Evolutionary conservation across 1,284 basidiomycete genomes (phyloP).

Genomic region (Boletellus sp.): DNA sequence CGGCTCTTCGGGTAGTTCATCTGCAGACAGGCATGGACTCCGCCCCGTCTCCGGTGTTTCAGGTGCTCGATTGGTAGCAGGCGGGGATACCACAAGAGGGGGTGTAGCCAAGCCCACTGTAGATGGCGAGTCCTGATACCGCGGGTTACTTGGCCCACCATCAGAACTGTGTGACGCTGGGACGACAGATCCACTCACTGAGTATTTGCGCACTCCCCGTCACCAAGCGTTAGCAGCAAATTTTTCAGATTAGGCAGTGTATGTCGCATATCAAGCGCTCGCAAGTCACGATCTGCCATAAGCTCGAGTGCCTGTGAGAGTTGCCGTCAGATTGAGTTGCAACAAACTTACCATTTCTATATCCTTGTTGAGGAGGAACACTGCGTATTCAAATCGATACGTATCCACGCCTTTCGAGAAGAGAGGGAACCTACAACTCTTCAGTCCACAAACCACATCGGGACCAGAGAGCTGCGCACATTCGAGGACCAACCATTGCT

Average conservation of each 20-base stretch:
- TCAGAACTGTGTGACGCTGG: constrained; percentile 15
- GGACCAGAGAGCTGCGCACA: constrained; percentile 48
- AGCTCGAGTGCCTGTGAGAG: constrained; percentile 49
- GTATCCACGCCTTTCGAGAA: constrained; percentile 93
- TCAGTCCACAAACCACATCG: constrained; percentile 10
- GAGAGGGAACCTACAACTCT: constrained; percentile 75
- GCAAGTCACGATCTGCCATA: constrained; percentile 85
- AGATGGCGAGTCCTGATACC: constrained; percentile 22
- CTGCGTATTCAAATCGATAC: constrained; percentile 96
- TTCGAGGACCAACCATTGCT: constrained; percentile 88
- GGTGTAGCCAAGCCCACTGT: constrained; percentile 29
- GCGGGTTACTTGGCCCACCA: constrained; percentile 15
- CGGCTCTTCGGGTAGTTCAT: constrained; percentile 31
- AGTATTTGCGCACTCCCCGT: constrained; percentile 51
- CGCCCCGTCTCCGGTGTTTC: constrained; percentile 31
- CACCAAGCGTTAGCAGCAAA: constrained; percentile 80
- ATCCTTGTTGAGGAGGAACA: constrained; percentile 95
- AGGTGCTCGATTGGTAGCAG: constrained; percentile 18
- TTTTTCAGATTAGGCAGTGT: constrained; percentile 97
- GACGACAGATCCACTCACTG: constrained; percentile 38
- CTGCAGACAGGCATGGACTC: constrained; percentile 30
- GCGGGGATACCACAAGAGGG: constrained; percentile 16
- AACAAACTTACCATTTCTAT: constrained; percentile 78
- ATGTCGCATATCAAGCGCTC: constrained; percentile 89
- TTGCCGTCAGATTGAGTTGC: constrained; percentile 5